These are phyloP conservation scores for Cyberlindnera japonica DNA, from an alignment of 805 yeast species.

Conservation along the genomic window DNA sequence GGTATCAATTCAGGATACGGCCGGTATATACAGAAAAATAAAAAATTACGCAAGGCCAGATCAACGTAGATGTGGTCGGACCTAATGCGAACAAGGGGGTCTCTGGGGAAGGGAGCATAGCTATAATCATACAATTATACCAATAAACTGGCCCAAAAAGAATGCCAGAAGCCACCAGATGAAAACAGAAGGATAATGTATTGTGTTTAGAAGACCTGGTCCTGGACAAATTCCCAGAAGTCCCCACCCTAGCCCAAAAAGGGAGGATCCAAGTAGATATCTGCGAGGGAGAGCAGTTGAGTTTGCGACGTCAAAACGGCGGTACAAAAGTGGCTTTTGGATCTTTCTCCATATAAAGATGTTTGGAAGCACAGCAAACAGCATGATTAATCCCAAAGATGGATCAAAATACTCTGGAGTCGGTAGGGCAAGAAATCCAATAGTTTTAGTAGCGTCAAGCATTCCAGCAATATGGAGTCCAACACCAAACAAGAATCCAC, in stretches of 20 bases:
- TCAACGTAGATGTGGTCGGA: neutral
- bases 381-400: conserved; percentile 40
- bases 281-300: conserved; percentile 25
- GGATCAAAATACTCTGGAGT: conserved; percentile 42
- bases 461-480: conserved; percentile 47
- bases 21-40: too few species aligned
- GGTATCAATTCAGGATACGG: too few species aligned
- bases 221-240: conserved; percentile 51
- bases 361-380: conserved; percentile 45
- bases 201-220: conserved; percentile 38
- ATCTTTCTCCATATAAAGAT: conserved; percentile 33
- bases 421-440: conserved; percentile 42
- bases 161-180: conserved; percentile 14
- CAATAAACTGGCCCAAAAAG: conserved; percentile 13
- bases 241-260: conserved; percentile 56
- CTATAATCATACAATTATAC: neutral
- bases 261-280: conserved; percentile 39
- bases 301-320: conserved; percentile 26
- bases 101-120: too few species aligned
- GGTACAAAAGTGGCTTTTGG: conserved; percentile 21
- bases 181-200: conserved; percentile 10
- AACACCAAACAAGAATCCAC: conserved; percentile 40
- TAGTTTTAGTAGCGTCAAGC: conserved; percentile 40
- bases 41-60: too few species aligned
- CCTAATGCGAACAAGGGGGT: too few species aligned